phyloP scores from a whole-genome alignment of 169 alveolate genomes.

The Babesia sp. region DNA sequence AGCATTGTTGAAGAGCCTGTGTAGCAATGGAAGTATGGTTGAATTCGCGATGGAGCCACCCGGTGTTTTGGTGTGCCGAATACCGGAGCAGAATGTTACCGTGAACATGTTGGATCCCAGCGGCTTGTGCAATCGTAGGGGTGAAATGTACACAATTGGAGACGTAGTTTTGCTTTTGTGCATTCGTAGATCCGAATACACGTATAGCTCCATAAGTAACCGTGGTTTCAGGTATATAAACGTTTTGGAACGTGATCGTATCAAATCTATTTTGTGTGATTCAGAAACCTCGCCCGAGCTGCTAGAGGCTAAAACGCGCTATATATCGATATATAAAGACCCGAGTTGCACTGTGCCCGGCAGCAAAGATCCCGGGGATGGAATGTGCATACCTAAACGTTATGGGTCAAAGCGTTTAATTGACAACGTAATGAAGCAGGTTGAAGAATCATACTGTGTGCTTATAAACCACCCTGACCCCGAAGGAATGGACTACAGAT shows the following conservation, averaged over 20 bases:
- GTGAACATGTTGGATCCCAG: constrained; percentile 56
- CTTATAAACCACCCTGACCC: neutral
- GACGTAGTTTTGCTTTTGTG: constrained; percentile 33
- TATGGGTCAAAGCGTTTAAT: constrained; percentile 21
- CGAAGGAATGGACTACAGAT: neutral
- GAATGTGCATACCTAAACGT: neutral
- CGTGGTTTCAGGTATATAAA: constrained; percentile 77
- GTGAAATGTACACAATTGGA: constrained; percentile 58
- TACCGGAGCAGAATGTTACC: constrained; percentile 53
- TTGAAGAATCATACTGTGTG: neutral
- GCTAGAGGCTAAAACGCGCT: constrained; percentile 46
- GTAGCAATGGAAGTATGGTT: constrained; percentile 6
- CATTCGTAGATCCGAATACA: constrained; percentile 63
- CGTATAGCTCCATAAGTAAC: constrained; percentile 69
- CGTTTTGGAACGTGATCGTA: constrained; percentile 71
- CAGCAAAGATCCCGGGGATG: neutral
- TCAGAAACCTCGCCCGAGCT: constrained; percentile 56
- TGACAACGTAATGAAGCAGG: constrained; percentile 9
- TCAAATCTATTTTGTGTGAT: constrained; percentile 67
- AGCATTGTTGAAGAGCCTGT: constrained; percentile 19
- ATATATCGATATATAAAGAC: constrained; percentile 11
- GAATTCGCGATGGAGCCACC: constrained; percentile 31
- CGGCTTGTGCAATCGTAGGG: constrained; percentile 60
- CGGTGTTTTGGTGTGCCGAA: constrained; percentile 47
- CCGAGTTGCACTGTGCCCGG: constrained; percentile 5